Evolutionary conservation across 2,329 filamentous ascomycete genomes (phyloP).

Genomic region (Colletotrichum paranaense): DNA sequence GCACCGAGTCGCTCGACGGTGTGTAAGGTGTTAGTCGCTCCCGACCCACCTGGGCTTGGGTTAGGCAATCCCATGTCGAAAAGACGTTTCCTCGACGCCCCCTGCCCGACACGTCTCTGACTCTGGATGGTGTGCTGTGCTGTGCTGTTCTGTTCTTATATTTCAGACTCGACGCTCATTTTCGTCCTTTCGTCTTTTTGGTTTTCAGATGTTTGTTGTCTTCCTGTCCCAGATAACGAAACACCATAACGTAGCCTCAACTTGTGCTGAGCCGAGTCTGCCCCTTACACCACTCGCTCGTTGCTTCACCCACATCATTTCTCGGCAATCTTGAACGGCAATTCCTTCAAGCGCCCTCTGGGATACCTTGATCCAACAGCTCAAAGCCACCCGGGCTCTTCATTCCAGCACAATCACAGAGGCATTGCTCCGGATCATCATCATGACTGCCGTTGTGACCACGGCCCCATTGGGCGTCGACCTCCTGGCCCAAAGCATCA

Average conservation of each 20-base stretch:
- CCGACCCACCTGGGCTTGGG: slow-evolving; percentile 36
- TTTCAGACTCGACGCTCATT: slow-evolving; percentile 1
- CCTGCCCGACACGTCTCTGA: slow-evolving; percentile 14
- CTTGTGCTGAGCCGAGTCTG: neutral
- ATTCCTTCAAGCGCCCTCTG: neutral
- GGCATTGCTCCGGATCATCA: too few species aligned
- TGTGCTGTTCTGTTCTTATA: slow-evolving; percentile 16
- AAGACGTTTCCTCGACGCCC: slow-evolving; percentile 36
- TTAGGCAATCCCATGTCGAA: slow-evolving; percentile 36
- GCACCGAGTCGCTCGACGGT: slow-evolving; percentile 32
- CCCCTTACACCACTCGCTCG: neutral
- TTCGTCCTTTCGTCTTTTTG: neutral
- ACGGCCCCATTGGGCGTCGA: slow-evolving; percentile 27
- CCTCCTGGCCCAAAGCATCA: slow-evolving; percentile 24
- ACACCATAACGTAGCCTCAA: neutral
- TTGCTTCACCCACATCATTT: neutral
- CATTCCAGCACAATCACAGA: too few species aligned
- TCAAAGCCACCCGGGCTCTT: neutral
- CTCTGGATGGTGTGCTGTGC: slow-evolving; percentile 4
- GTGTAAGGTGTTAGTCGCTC: slow-evolving; percentile 1
- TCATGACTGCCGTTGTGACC: slow-evolving; percentile 20
- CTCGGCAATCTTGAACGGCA: neutral
- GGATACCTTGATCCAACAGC: neutral
- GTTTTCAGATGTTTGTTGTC: neutral
- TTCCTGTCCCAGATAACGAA: neutral